These are phyloP conservation scores for Annulohypoxylon moriforme DNA, from an alignment of 495 filamentous ascomycete genomes.

Conservation along the genomic window DNA sequence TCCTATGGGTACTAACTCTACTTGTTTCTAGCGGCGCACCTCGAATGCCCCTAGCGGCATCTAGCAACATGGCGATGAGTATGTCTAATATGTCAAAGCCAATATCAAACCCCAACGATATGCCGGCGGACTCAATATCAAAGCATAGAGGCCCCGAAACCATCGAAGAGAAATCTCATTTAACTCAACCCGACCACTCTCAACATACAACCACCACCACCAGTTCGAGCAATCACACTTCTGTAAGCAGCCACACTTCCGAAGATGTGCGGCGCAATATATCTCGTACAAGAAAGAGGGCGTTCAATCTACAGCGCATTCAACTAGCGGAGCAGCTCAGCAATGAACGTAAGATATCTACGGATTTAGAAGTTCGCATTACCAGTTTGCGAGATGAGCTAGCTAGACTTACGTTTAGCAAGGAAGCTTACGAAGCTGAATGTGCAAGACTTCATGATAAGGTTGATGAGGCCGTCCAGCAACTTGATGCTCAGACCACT, in stretches of 20 bases:
- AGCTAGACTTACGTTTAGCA: slow-evolving; percentile 9
- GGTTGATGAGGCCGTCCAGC: neutral
- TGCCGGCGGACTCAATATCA: neutral
- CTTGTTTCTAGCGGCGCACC: neutral
- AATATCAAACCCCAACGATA: neutral
- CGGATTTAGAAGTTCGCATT: slow-evolving; percentile 15
- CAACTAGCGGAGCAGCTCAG: slow-evolving; percentile 22
- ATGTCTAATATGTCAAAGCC: slow-evolving; percentile 8
- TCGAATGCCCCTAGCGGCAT: slow-evolving; percentile 8
- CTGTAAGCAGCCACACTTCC: neutral
- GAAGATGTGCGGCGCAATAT: neutral
- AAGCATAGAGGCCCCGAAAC: no score
- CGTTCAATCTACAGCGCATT: slow-evolving; percentile 15
- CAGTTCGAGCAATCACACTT: neutral
- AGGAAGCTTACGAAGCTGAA: slow-evolving; percentile 14
- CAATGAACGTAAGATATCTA: slow-evolving; percentile 10
- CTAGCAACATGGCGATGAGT: slow-evolving; percentile 21
- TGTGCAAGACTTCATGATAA: slow-evolving; percentile 9
- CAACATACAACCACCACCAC: neutral
- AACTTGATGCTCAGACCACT: slow-evolving; percentile 1
- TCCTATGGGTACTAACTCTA: neutral
- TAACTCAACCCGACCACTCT: neutral
- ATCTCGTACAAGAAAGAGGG: neutral
- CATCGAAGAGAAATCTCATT: neutral
- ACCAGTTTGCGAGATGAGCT: slow-evolving; percentile 5